Conservation (phyloP, 441 rosid species). For the Syzygium malaccense region DNA sequence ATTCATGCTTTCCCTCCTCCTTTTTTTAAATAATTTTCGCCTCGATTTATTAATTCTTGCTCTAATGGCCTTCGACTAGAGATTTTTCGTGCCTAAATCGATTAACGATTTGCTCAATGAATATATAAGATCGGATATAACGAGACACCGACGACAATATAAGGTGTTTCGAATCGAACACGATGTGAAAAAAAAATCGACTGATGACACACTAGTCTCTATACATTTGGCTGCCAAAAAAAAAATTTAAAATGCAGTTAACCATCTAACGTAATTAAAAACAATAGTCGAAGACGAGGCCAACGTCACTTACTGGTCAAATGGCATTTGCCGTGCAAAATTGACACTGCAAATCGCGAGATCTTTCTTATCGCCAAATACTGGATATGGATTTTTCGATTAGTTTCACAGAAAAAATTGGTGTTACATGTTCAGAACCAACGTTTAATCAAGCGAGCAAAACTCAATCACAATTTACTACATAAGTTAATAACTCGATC, state of each 20-base stretch:
- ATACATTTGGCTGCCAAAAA: not conserved
- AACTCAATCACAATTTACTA: too few species aligned
- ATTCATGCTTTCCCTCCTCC: not conserved
- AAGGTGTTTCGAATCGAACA: not conserved
- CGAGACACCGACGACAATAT: not conserved
- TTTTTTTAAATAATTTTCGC: not conserved
- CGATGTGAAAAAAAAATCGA: rapidly evolving
- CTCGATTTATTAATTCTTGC: not conserved
- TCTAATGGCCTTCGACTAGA: not conserved
- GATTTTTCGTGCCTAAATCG: not conserved
- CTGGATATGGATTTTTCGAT: too few species aligned
- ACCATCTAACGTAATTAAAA: not conserved
- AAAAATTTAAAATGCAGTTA: rapidly evolving
- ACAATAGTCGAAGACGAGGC: not conserved
- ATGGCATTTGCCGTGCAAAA: not conserved
- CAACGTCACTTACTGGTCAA: rapidly evolving
- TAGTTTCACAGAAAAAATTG: too few species aligned
- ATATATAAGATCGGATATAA: not conserved
- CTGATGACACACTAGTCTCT: rapidly evolving
- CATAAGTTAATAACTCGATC: too few species aligned
- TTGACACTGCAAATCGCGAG: rapidly evolving
- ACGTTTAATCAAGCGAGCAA: too few species aligned
- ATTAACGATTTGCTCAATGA: not conserved
- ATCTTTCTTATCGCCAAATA: not conserved
- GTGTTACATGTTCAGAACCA: too few species aligned